phyloP scores from a whole-genome alignment of 2,329 filamentous ascomycete genomes.

The Fusarium sp. region DNA sequence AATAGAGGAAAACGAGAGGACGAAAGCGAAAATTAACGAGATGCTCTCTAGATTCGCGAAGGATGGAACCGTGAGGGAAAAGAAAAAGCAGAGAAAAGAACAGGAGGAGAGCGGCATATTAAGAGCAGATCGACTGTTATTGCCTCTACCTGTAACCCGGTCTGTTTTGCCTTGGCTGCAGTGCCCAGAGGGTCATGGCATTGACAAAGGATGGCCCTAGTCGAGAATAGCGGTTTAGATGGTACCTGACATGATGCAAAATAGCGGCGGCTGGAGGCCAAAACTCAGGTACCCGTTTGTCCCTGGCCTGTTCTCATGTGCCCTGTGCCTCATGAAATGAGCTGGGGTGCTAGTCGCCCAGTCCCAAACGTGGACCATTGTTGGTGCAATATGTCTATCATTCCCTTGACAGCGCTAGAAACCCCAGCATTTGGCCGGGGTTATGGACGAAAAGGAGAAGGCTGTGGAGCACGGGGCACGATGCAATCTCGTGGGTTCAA shows the following conservation, averaged over 20 bases:
- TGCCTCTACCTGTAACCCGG: slow-evolving; percentile 32
- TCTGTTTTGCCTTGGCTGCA: slow-evolving; percentile 36
- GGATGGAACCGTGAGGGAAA: slow-evolving; percentile 55
- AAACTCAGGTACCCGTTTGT: slow-evolving; percentile 36
- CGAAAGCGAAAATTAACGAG: slow-evolving; percentile 59
- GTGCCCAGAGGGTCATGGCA: slow-evolving; percentile 31
- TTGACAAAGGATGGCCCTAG: slow-evolving; percentile 32
- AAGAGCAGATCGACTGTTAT: slow-evolving; percentile 52
- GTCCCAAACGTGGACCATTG: slow-evolving; percentile 41
- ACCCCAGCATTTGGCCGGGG: slow-evolving; percentile 20
- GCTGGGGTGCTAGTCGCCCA: slow-evolving; percentile 31
- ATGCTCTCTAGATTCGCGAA: slow-evolving; percentile 62
- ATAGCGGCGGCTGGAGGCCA: slow-evolving; percentile 13
- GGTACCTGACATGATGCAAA: slow-evolving; percentile 33
- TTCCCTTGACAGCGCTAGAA: slow-evolving; percentile 13
- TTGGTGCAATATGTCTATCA: slow-evolving; percentile 42
- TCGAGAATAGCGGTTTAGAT: slow-evolving; percentile 32
- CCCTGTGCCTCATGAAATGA: slow-evolving; percentile 31
- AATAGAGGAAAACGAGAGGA: slow-evolving; percentile 58
- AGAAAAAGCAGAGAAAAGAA: slow-evolving; percentile 47
- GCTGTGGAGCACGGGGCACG: slow-evolving; percentile 39
- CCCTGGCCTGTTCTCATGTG: slow-evolving; percentile 9
- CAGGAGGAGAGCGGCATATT: slow-evolving; percentile 43
- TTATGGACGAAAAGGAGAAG: slow-evolving; percentile 41
- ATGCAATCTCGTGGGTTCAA: slow-evolving; percentile 43